Conservation (phyloP, 495 filamentous ascomycete genomes). For the Annulohypoxylon nitens region DNA sequence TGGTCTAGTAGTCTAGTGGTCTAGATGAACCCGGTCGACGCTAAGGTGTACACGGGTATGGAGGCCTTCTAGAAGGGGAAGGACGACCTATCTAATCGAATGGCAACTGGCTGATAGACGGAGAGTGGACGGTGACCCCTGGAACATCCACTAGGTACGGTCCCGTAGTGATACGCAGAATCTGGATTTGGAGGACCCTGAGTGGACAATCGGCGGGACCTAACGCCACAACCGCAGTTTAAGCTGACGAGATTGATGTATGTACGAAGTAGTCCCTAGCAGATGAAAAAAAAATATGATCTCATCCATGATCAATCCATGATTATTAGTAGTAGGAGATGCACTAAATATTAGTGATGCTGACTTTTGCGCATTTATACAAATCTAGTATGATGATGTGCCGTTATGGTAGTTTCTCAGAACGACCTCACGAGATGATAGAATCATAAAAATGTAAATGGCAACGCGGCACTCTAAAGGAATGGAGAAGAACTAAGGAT, state of each 20-base stretch:
- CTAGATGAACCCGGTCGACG: constrained; percentile 44
- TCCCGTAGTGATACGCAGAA: constrained; percentile 25
- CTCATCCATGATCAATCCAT: not conserved
- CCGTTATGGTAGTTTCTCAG: not conserved
- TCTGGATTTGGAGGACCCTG: constrained; percentile 23
- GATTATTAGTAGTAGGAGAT: too few relatives aligned
- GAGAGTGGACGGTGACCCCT: constrained; percentile 13
- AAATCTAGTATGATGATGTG: constrained; percentile 2
- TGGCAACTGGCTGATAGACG: constrained; percentile 15
- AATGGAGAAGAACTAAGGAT: constrained; percentile 21
- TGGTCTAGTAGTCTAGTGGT: constrained; percentile 13
- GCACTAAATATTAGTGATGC: not conserved
- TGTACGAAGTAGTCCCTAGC: not conserved
- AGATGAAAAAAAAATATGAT: not conserved
- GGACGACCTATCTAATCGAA: constrained; percentile 43
- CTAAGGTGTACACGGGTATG: constrained; percentile 31
- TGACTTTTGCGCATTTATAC: not conserved
- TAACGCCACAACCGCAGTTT: constrained; percentile 27
- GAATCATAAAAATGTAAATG: not conserved
- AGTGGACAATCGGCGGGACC: constrained; percentile 29
- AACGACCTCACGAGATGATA: constrained; percentile 11
- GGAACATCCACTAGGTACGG: not conserved
- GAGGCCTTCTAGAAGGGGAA: constrained; percentile 51
- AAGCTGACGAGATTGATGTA: constrained; percentile 16
- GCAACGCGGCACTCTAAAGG: constrained; percentile 14